Conservation (phyloP, 352 stramenopile species). For the Blastocystis sp. region DNA sequence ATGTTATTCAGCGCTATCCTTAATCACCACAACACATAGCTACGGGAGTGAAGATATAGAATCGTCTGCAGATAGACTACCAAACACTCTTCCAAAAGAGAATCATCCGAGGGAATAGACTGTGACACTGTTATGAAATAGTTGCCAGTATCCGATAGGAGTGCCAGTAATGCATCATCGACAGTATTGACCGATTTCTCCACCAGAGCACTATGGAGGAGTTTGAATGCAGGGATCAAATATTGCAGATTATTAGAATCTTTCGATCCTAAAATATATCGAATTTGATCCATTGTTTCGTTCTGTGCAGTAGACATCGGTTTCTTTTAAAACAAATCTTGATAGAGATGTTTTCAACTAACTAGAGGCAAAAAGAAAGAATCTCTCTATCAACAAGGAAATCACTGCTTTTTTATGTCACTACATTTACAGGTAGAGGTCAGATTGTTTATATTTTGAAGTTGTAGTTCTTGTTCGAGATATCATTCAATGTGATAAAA, state of each 20-base stretch:
- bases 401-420: too few species aligned
- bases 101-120: not conserved
- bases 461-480: too few species aligned
- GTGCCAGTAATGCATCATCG: not conserved
- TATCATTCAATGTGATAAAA: too few species aligned
- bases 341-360: not conserved
- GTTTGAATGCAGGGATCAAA: conserved; percentile 32
- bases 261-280: not conserved
- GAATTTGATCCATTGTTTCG: conserved; percentile 17
- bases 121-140: not conserved
- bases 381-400: too few species aligned
- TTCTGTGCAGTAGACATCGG: not conserved
- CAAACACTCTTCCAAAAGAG: not conserved
- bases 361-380: not conserved
- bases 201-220: not conserved
- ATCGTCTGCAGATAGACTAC: not conserved
- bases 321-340: not conserved
- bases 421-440: too few species aligned
- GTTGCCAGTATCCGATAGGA: conserved; percentile 14
- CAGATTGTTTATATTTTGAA: too few species aligned
- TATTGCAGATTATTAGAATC: conserved; percentile 7
- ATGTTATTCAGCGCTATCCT: not conserved
- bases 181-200: not conserved
- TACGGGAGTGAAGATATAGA: not conserved
- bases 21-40: not conserved